Evolutionary conservation across 257 asterid species (phyloP).

Genomic region (Cynanchum wilfordii): DNA sequence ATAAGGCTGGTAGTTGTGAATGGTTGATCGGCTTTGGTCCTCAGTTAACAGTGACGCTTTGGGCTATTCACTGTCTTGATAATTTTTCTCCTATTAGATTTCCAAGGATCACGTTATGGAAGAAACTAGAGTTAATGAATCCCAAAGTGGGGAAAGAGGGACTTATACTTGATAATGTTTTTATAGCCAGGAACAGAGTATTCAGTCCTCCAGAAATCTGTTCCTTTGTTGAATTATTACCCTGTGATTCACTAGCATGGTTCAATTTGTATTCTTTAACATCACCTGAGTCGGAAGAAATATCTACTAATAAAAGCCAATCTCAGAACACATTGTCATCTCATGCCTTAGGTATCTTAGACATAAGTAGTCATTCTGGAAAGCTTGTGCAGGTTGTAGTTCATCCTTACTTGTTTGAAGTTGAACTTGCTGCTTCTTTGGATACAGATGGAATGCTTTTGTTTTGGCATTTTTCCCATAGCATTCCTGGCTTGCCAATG

Average conservation of each 20-base stretch:
- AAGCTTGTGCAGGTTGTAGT: conserved; percentile 66
- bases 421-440: conserved; percentile 79
- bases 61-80: conserved; percentile 96
- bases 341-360: conserved; percentile 44
- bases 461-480: conserved; percentile 66
- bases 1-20: conserved; percentile 70
- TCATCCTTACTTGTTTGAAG: conserved; percentile 62
- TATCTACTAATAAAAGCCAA: conserved; percentile 33
- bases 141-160: conserved; percentile 42
- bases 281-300: conserved; percentile 34
- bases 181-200: conserved; percentile 60
- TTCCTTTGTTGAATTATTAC: conserved; percentile 58
- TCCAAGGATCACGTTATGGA: conserved; percentile 88
- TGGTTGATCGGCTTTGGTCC: conserved; percentile 92
- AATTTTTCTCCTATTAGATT: conserved; percentile 82
- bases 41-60: conserved; percentile 44
- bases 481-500: conserved; percentile 54
- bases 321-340: conserved; percentile 33
- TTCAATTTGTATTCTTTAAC: conserved; percentile 48
- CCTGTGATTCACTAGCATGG: conserved; percentile 67
- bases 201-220: conserved; percentile 69
- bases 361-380: conserved; percentile 62
- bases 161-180: conserved; percentile 44
- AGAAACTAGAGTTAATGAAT: conserved; percentile 46
- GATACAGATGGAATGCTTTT: conserved; percentile 63